Conservation (phyloP, 129 eudicot species). For the Lactuca saligna region DNA sequence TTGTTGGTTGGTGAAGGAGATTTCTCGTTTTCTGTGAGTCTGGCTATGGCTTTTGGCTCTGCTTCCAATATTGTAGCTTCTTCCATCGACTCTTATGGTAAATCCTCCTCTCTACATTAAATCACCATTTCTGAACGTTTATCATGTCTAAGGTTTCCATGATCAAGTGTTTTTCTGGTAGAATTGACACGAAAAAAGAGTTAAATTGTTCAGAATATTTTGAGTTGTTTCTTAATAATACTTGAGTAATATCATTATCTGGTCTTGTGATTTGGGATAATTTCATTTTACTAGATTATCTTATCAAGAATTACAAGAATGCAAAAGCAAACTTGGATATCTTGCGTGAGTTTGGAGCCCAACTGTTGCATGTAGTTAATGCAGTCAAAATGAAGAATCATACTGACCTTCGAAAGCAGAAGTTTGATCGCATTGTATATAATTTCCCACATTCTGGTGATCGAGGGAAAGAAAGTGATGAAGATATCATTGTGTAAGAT, state of each 20-base stretch:
- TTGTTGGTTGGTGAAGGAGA: slow-evolving; percentile 22
- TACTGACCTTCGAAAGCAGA: slow-evolving; percentile 30
- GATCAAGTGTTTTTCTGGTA: too few species aligned
- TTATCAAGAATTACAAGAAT: slow-evolving; percentile 40
- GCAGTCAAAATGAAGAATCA: slow-evolving; percentile 42
- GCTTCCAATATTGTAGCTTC: slow-evolving; percentile 36
- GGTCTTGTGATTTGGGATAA: neutral
- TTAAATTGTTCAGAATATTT: too few species aligned
- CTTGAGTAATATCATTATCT: neutral
- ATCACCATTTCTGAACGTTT: neutral
- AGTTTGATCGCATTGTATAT: slow-evolving; percentile 56
- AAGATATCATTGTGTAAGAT: slow-evolving; percentile 39
- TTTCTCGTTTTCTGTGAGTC: slow-evolving; percentile 33
- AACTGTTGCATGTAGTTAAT: slow-evolving; percentile 44
- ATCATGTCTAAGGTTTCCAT: neutral
- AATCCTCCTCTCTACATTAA: neutral
- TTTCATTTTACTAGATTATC: slow-evolving; percentile 27
- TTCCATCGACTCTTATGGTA: slow-evolving; percentile 39
- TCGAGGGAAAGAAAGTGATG: slow-evolving; percentile 37
- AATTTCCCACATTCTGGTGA: slow-evolving; percentile 84
- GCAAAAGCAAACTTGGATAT: slow-evolving; percentile 39
- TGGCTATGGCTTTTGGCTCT: slow-evolving; percentile 35
- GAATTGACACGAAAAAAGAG: too few species aligned
- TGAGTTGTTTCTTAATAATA: too few species aligned
- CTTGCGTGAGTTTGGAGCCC: slow-evolving; percentile 35